Percentiles rank a stretch among this genome's conserved stretches.
Evolutionary conservation across 345 rosid species (phyloP).

Genomic region (Euphorbia peplus): DNA sequence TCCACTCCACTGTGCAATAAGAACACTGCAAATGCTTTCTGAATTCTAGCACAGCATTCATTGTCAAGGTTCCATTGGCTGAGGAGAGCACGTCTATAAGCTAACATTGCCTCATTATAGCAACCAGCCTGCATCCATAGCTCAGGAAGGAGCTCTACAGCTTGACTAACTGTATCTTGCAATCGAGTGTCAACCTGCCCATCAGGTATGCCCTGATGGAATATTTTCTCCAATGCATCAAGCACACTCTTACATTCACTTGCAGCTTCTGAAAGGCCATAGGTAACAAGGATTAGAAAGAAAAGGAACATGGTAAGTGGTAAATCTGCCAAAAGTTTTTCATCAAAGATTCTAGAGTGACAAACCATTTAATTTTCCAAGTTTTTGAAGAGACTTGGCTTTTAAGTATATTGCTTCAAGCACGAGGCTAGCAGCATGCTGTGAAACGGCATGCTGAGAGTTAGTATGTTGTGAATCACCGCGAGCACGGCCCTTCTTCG

Average conservation of each 20-base stretch:
- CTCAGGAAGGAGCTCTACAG: slow-evolving; percentile 88
- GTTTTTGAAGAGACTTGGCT: slow-evolving; percentile 92
- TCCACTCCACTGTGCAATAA: slow-evolving; percentile 83
- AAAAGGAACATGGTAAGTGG: background rate
- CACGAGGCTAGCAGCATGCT: slow-evolving; percentile 79
- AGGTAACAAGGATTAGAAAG: slow-evolving; percentile 16
- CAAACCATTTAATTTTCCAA: slow-evolving; percentile 69
- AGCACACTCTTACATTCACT: slow-evolving; percentile 77
- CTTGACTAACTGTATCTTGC: slow-evolving; percentile 80
- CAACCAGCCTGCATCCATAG: slow-evolving; percentile 76
- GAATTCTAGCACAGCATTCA: slow-evolving; percentile 75
- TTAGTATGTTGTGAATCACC: slow-evolving; percentile 40
- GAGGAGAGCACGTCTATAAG: slow-evolving; percentile 84
- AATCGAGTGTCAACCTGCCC: slow-evolving; percentile 69
- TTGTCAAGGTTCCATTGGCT: slow-evolving; percentile 84
- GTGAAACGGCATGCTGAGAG: slow-evolving; percentile 50
- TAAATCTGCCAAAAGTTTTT: background rate
- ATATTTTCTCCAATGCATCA: slow-evolving; percentile 82
- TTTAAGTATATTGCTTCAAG: slow-evolving; percentile 89
- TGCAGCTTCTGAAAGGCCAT: slow-evolving; percentile 69
- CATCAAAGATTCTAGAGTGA: slow-evolving; percentile 1
- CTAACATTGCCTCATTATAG: slow-evolving; percentile 58
- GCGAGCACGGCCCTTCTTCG: slow-evolving; percentile 52
- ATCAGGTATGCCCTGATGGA: slow-evolving; percentile 76
- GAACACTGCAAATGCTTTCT: slow-evolving; percentile 79